Evolutionary conservation across 2,329 filamentous ascomycete genomes (phyloP).

Genomic region (Rhynchosporium agropyri): DNA sequence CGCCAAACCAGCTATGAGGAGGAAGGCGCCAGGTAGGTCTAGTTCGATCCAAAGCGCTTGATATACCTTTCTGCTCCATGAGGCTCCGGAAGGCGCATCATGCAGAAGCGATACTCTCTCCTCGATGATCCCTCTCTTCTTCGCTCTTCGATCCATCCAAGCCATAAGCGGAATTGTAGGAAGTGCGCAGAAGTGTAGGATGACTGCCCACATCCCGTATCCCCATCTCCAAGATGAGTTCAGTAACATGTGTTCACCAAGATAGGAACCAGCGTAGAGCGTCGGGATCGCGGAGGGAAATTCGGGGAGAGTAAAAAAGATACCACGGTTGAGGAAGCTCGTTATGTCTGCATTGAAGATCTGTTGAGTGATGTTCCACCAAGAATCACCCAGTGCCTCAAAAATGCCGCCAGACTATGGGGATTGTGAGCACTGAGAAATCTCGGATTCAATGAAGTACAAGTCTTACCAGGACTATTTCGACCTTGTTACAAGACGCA

Average conservation of each 20-base stretch:
- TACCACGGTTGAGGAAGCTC: conserved; percentile 5
- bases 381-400: conserved; percentile 3
- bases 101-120: conserved; percentile 1
- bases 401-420: conserved; percentile 2
- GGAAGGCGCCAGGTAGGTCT: background rate
- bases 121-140: background rate
- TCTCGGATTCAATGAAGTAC: too few relatives aligned
- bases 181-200: conserved; percentile 9
- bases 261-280: conserved; percentile 3
- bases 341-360: conserved; percentile 12
- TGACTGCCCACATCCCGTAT: conserved; percentile 7
- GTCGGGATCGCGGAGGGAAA: conserved; percentile 8
- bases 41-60: conserved; percentile 6
- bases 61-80: conserved; percentile 1
- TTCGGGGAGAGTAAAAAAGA: conserved; percentile 1
- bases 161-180: conserved; percentile 5
- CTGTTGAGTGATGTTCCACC: conserved; percentile 11
- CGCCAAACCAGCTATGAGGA: conserved; percentile 6
- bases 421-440: background rate
- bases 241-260: conserved; percentile 6
- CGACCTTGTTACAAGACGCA: conserved; percentile 5
- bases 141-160: conserved; percentile 4
- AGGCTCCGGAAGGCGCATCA: conserved; percentile 2
- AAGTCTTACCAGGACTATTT: background rate
- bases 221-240: conserved; percentile 14